Percentiles rank a stretch among this genome's conserved stretches.
phyloP scores from a whole-genome alignment of 108 stramenopile genomes.

The Schizochytrium sp. region DNA sequence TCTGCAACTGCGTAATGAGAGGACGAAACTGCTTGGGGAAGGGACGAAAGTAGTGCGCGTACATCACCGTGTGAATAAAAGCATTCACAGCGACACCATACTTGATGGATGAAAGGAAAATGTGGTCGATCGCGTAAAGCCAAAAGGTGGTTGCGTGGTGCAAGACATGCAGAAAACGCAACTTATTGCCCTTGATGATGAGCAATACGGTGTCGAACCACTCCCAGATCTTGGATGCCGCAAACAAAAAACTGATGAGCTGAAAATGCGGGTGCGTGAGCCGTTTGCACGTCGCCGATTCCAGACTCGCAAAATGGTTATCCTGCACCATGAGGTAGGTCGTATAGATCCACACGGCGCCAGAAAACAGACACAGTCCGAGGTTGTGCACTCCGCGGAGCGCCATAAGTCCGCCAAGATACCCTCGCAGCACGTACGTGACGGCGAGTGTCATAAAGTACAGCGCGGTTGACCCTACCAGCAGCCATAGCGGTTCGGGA shows the following conservation, averaged over 20 bases:
- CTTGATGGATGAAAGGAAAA: neutral
- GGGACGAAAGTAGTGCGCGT: neutral
- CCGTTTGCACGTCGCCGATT: neutral
- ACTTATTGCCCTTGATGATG: neutral
- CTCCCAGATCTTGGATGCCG: neutral
- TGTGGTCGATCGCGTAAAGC: conserved; percentile 12
- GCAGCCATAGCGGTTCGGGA: neutral
- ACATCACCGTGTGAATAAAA: neutral
- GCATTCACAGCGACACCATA: conserved; percentile 5
- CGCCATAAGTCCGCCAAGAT: neutral
- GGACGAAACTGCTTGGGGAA: neutral
- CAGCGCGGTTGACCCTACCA: neutral
- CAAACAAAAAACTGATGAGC: neutral
- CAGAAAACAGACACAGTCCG: neutral
- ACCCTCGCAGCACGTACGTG: neutral
- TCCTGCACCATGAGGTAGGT: neutral
- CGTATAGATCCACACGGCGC: neutral
- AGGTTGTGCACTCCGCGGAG: neutral
- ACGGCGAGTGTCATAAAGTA: neutral
- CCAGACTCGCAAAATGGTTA: neutral
- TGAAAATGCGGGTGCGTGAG: neutral
- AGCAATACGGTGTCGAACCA: conserved; percentile 6
- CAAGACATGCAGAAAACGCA: neutral
- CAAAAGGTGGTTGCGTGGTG: conserved; percentile 11
- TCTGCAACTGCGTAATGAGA: conserved; percentile 1